These are phyloP conservation scores for Leucocoprinus leucothites DNA, from an alignment of 768 basidiomycete genomes.

Conservation along the genomic window DNA sequence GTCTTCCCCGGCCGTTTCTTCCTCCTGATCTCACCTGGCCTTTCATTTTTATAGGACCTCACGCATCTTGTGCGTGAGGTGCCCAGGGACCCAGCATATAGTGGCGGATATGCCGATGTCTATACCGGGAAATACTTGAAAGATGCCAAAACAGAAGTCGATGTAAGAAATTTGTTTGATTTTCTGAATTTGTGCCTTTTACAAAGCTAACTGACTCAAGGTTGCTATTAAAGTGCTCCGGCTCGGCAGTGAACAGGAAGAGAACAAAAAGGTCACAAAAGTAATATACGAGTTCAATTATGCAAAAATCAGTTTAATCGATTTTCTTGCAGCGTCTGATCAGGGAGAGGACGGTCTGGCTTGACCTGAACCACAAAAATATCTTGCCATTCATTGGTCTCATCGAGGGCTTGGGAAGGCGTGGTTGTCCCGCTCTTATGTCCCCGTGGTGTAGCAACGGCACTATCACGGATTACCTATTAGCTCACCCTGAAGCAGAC, in stretches of 20 bases:
- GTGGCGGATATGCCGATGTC: too few species aligned
- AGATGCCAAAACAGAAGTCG: background rate
- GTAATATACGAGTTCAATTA: background rate
- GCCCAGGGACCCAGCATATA: too few species aligned
- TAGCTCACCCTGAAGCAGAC: background rate
- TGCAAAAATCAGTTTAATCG: background rate
- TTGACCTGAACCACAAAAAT: conserved; percentile 16
- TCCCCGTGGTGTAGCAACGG: background rate
- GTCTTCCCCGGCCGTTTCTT: too few species aligned
- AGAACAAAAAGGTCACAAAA: background rate
- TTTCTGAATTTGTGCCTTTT: background rate
- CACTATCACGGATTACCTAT: background rate
- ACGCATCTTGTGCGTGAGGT: too few species aligned
- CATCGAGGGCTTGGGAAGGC: background rate
- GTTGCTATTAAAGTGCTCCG: conserved; percentile 3
- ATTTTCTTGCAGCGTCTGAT: conserved; percentile 15
- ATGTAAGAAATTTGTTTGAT: background rate
- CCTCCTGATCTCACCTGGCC: too few species aligned
- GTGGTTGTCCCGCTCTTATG: conserved; percentile 1
- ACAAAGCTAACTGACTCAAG: background rate
- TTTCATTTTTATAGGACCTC: too few species aligned
- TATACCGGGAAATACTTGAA: background rate
- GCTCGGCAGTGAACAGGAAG: background rate
- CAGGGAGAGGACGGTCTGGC: conserved; percentile 17
- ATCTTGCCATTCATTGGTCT: conserved; percentile 19